phyloP scores from a whole-genome alignment of 1,284 basidiomycete genomes.

The Exsudoporus floridanus region DNA sequence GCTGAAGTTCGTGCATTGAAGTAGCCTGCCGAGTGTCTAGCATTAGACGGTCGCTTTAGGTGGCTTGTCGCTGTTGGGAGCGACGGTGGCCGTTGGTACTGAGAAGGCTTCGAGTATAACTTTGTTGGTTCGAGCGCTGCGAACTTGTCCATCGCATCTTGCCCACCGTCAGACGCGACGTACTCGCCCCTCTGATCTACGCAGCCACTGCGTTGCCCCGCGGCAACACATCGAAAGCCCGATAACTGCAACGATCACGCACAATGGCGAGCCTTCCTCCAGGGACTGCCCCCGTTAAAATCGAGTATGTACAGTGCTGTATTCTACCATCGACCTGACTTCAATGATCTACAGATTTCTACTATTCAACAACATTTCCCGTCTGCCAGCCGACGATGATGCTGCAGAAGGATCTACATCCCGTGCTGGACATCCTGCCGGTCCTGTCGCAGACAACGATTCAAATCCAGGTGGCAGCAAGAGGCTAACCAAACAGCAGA shows the following conservation, averaged over 20 bases:
- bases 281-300: conserved; percentile 74
- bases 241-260: not conserved
- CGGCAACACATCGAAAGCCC: not conserved
- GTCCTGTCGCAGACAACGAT: conserved; percentile 27
- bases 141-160: conserved; percentile 70
- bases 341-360: conserved; percentile 51
- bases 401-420: conserved; percentile 66
- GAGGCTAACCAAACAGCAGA: conserved; percentile 58
- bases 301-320: conserved; percentile 53
- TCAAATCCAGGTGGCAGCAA: conserved; percentile 40
- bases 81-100: conserved; percentile 4
- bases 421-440: conserved; percentile 32
- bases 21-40: conserved; percentile 13
- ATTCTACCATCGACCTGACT: not conserved
- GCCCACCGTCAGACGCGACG: conserved; percentile 6
- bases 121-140: conserved; percentile 72
- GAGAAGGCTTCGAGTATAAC: conserved; percentile 45
- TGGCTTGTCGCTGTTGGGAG: conserved; percentile 6
- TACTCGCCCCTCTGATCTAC: not conserved
- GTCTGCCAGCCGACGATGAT: conserved; percentile 66
- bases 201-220: conserved; percentile 15
- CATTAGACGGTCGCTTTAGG: conserved; percentile 11
- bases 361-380: conserved; percentile 42
- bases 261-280: conserved; percentile 28
- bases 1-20: conserved; percentile 25